Base-by-base conservation (phyloP, 2,329 filamentous ascomycete species). In the Alternaria sp. region DNA sequence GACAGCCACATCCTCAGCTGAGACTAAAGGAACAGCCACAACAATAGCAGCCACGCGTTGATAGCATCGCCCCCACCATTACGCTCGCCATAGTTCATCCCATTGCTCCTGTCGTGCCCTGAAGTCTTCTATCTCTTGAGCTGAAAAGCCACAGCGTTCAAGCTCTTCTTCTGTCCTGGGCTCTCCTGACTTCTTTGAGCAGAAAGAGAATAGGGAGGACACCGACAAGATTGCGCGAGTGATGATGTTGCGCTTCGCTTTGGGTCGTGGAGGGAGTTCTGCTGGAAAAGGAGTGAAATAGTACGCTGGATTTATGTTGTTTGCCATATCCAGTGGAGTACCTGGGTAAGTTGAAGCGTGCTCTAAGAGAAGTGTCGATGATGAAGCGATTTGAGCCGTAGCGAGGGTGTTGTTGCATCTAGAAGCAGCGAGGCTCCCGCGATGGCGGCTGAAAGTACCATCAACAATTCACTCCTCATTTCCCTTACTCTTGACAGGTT, bases 1-100 rank as follows among this genome's bases (percentile, higher is more conserved):
- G n/a, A n/a, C n/a, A n/a, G n/a, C n/a, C n/a, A n/a, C n/a, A n/a
- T n/a, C n/a, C n/a, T n/a, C n/a, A n/a, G n/a, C n/a, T n/a, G n/a
- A n/a, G n/a, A n/a, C n/a, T n/a, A n/a, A n/a, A n/a, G n/a, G n/a
- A n/a, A n/a, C n/a, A n/a, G n/a, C n/a, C n/a, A n/a, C n/a, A n/a
- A n/a, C n/a, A n/a, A n/a, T n/a, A n/a, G n/a, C n/a, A n/a, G 18
- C 18, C 5, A 41, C 37, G 37, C n/a, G 37, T 11, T 41, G 37
- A 9, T 7, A 37, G 9, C 15, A 4, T 37, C 15, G 1, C 15
- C 0, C 15, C 0, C 33, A 0, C 33, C 15, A n/a, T 37, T 3
- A 9, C 33, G 2, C 15, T 37, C 15, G 33, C 33, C 15, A 9
- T 2, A 1, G 0, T 3, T 9, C 7, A 41, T 41, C 37, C 37